These are phyloP conservation scores for Rhizopogon sp. DNA, from an alignment of 768 basidiomycete species.

Conservation along the genomic window DNA sequence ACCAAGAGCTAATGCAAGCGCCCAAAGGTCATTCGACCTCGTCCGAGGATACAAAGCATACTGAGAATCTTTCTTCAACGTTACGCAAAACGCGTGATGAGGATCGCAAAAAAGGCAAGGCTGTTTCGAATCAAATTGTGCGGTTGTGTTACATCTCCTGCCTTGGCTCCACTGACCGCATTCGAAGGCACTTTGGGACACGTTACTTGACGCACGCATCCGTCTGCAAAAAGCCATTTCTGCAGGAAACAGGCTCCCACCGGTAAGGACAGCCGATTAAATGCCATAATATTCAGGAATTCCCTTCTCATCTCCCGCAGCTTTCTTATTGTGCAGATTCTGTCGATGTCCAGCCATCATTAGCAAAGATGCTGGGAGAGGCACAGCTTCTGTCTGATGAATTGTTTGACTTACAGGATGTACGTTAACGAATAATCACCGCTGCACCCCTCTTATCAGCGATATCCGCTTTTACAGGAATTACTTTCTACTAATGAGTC, in stretches of 20 bases:
- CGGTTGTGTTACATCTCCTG: slow-evolving; percentile 20
- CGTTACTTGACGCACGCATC: slow-evolving; percentile 86
- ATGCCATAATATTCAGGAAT: background rate
- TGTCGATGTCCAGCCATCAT: slow-evolving; percentile 38
- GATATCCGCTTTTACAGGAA: slow-evolving; percentile 28
- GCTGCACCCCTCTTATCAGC: slow-evolving; percentile 7
- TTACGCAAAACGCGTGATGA: slow-evolving; percentile 59
- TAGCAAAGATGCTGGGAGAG: slow-evolving; percentile 55
- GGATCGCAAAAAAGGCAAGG: slow-evolving; percentile 78
- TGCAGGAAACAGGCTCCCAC: slow-evolving; percentile 62
- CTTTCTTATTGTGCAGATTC: slow-evolving; percentile 21
- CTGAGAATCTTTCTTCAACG: slow-evolving; percentile 44
- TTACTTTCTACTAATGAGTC: slow-evolving; percentile 45
- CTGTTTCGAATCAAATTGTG: slow-evolving; percentile 80
- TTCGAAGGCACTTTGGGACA: slow-evolving; percentile 76
- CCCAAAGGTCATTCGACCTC: slow-evolving; percentile 12
- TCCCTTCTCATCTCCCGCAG: slow-evolving; percentile 23
- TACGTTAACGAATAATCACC: slow-evolving; percentile 21
- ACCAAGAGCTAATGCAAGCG: slow-evolving; percentile 8
- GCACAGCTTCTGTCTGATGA: slow-evolving; percentile 59
- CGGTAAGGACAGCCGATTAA: slow-evolving; percentile 34
- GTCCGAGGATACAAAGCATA: slow-evolving; percentile 1
- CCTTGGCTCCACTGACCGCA: slow-evolving; percentile 4
- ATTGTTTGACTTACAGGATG: slow-evolving; percentile 65
- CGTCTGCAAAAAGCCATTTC: slow-evolving; percentile 77